phyloP scores from a whole-genome alignment of 257 asterid genomes.

The Gardenia jasminoides region DNA sequence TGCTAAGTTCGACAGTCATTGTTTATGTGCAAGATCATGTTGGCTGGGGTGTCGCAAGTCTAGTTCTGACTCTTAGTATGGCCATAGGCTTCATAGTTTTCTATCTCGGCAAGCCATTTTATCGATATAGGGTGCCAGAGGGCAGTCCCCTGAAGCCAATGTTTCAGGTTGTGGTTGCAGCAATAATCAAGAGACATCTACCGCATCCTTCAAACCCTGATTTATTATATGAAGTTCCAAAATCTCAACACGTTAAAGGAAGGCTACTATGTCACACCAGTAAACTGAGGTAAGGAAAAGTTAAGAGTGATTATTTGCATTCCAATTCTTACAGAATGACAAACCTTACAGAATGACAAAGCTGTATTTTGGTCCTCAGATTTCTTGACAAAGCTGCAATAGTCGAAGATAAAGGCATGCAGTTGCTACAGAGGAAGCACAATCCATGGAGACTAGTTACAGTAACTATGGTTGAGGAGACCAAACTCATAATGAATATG shows the following conservation, averaged over 20 bases:
- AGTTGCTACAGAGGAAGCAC: slow-evolving; percentile 14
- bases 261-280: slow-evolving; percentile 66
- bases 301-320: background rate
- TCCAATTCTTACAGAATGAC: background rate
- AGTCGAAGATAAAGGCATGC: slow-evolving; percentile 26
- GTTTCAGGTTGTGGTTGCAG: slow-evolving; percentile 60
- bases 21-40: slow-evolving; percentile 61
- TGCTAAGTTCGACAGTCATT: slow-evolving; percentile 55
- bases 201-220: slow-evolving; percentile 39
- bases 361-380: slow-evolving; percentile 29
- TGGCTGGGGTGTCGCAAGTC: slow-evolving; percentile 64
- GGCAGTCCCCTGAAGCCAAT: slow-evolving; percentile 71
- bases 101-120: slow-evolving; percentile 50
- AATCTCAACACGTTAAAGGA: slow-evolving; percentile 36
- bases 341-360: background rate
- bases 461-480: slow-evolving; percentile 66
- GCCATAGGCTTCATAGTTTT: slow-evolving; percentile 36
- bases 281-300: slow-evolving; percentile 30
- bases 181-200: slow-evolving; percentile 50
- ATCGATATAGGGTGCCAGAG: slow-evolving; percentile 47
- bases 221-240: slow-evolving; percentile 49
- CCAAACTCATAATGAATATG: slow-evolving; percentile 60
- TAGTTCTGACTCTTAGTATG: slow-evolving; percentile 51
- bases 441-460: slow-evolving; percentile 61
- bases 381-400: slow-evolving; percentile 89